A percentile compares a stretch with the other conserved stretches of the same genome.
These are phyloP conservation scores for Colletotrichum sp. DNA, from an alignment of 2,329 filamentous ascomycete genomes.

Conservation along the genomic window DNA sequence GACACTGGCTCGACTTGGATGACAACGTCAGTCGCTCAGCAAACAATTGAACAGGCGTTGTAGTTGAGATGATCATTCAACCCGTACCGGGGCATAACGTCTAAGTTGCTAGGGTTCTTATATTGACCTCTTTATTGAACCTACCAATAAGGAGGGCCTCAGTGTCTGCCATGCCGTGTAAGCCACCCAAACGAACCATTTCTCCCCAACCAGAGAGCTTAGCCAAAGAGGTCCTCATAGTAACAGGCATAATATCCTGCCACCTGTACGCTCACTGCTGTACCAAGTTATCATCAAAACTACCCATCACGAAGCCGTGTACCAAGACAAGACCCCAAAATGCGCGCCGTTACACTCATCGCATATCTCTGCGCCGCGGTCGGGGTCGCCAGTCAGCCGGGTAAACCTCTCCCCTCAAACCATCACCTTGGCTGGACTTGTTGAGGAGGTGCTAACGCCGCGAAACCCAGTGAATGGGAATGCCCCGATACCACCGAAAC, in stretches of 20 bases:
- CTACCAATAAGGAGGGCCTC: not conserved
- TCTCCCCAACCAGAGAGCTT: not conserved
- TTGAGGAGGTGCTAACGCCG: not conserved
- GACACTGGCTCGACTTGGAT: not conserved
- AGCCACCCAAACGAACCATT: not conserved
- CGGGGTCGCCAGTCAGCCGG: not conserved
- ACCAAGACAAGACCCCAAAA: not conserved
- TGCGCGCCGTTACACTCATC: not conserved
- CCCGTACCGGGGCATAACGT: not conserved
- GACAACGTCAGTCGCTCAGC: not conserved
- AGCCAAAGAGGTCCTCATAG: not conserved
- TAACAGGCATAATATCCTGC: not conserved
- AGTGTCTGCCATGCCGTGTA: not conserved
- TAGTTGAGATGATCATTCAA: not conserved
- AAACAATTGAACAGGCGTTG: not conserved
- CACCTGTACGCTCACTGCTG: not conserved
- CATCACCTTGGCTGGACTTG: not conserved
- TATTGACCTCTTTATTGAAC: not conserved
- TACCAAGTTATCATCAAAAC: not conserved
- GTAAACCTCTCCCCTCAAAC: not conserved
- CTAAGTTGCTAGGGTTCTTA: not conserved
- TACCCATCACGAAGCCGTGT: not conserved
- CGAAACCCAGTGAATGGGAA: not conserved
- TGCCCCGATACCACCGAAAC: not conserved
- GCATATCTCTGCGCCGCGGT: not conserved